Evolutionary conservation across 2,329 filamentous ascomycete genomes (phyloP).

Genomic region (Escovopsis sp.): DNA sequence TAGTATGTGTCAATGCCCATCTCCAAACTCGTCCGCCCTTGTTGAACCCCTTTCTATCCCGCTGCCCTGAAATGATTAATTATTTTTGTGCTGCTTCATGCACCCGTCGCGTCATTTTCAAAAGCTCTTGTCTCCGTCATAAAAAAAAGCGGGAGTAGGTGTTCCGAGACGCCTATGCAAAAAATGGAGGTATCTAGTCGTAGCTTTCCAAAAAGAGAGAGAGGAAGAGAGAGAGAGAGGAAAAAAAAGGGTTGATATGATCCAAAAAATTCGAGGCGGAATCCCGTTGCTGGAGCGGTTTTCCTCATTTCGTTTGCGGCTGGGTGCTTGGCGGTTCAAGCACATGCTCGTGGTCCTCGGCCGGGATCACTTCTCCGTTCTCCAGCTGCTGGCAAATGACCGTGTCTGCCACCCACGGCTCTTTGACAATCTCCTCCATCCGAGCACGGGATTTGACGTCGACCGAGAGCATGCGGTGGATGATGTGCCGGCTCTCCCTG

Average conservation of each 20-base stretch:
- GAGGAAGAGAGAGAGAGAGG: too few species aligned
- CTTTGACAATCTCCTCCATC: constrained; percentile 72
- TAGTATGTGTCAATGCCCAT: too few species aligned
- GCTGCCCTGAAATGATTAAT: not conserved
- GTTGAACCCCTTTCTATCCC: not conserved
- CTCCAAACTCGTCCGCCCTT: too few species aligned
- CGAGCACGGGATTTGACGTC: constrained; percentile 71
- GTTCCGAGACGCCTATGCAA: too few species aligned
- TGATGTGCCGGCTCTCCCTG: constrained; percentile 76
- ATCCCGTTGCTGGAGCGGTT: not conserved
- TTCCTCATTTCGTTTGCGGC: constrained; percentile 8
- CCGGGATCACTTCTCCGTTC: constrained; percentile 53
- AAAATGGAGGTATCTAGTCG: too few species aligned
- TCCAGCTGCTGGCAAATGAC: constrained; percentile 70
- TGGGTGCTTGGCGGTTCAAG: constrained; percentile 54
- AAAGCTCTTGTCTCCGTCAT: not conserved
- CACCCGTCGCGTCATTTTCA: not conserved
- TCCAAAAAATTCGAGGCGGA: not conserved
- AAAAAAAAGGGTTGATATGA: too few species aligned
- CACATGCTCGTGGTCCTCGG: constrained; percentile 68
- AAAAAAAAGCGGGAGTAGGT: not conserved
- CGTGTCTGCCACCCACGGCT: constrained; percentile 80
- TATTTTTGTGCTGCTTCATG: not conserved
- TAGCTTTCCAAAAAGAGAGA: too few species aligned
- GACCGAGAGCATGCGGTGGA: constrained; percentile 83